Evolutionary conservation across 1,139 yeast genomes (phyloP).

Genomic region (Petasospora rhodanensis): DNA sequence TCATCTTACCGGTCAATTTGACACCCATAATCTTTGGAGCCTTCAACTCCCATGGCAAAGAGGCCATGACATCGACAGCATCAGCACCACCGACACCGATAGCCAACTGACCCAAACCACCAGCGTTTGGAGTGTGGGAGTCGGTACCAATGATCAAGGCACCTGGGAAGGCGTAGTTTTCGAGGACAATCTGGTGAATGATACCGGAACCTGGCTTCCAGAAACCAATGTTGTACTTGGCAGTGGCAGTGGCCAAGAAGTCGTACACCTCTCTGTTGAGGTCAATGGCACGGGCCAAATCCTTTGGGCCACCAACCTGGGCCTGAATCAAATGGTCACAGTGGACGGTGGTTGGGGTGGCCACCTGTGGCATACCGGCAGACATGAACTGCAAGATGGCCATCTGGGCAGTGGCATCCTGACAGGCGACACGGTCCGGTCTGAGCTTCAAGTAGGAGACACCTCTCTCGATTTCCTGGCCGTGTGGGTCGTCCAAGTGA

Average conservation of each 20-base stretch:
- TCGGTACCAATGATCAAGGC: conserved; percentile 95
- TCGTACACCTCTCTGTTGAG: conserved; percentile 96
- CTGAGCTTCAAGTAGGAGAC: conserved; percentile 92
- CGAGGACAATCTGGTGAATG: conserved; percentile 94
- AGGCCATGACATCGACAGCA: conserved; percentile 95
- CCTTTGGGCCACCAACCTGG: conserved; percentile 89
- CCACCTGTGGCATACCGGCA: conserved; percentile 90
- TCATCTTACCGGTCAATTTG: conserved; percentile 77
- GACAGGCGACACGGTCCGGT: conserved; percentile 99
- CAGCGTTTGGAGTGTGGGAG: conserved; percentile 97
- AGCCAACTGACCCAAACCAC: conserved; percentile 95
- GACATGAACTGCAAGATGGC: conserved; percentile 98
- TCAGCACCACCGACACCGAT: conserved; percentile 99
- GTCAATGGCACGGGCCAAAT: conserved; percentile 88
- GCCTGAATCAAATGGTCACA: conserved; percentile 99
- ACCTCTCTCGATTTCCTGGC: conserved; percentile 94
- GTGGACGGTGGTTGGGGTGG: conserved; percentile 96
- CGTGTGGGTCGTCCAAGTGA: conserved; percentile 94
- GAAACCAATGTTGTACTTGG: conserved; percentile 97
- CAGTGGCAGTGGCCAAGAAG: conserved; percentile 90
- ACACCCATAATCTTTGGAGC: conserved; percentile 94
- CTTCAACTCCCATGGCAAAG: conserved; percentile 98
- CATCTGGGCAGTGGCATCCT: conserved; percentile 99
- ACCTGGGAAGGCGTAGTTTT: conserved; percentile 93
- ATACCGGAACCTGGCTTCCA: conserved; percentile 99